Conservation (phyloP, 2,329 filamentous ascomycete species). For the Alternaria conjuncta region DNA sequence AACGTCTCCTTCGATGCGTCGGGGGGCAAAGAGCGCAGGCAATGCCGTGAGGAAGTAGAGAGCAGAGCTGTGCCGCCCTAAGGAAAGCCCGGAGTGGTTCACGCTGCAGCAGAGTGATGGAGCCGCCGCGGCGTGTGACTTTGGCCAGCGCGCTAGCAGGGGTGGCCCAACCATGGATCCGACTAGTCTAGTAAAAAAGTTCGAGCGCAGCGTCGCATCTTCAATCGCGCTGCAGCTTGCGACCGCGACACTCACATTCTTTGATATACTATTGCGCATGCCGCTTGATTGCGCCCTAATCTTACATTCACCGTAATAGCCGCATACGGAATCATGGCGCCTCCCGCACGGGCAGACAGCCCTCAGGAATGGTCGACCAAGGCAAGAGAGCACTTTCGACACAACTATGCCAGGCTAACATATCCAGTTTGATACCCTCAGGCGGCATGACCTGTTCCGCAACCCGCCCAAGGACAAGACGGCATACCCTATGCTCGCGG, state of each 20-base stretch:
- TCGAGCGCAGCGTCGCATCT: conserved; percentile 14
- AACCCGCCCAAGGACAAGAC: conserved; percentile 86
- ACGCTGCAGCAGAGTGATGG: conserved; percentile 24
- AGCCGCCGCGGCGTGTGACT: conserved; percentile 30
- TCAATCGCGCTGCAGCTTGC: conserved; percentile 3
- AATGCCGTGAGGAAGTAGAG: conserved; percentile 16
- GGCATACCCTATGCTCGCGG: conserved; percentile 85
- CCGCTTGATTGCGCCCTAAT: conserved; percentile 8
- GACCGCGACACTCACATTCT: neutral
- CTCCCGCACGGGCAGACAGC: conserved; percentile 51
- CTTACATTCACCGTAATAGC: neutral
- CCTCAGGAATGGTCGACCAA: conserved; percentile 74
- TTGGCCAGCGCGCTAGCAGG: conserved; percentile 18
- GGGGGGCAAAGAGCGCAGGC: conserved; percentile 28
- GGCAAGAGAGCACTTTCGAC: conserved; percentile 2
- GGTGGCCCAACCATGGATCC: conserved; percentile 10
- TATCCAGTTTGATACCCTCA: conserved; percentile 73
- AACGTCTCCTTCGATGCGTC: conserved; percentile 19
- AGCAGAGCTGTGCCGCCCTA: conserved; percentile 40
- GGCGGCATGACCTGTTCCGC: conserved; percentile 86
- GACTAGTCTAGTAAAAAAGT: conserved; percentile 19
- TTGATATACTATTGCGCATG: neutral
- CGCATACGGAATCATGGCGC: conserved; percentile 32
- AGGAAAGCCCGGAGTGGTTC: conserved; percentile 30
- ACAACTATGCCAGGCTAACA: neutral